Conservation (phyloP, 1,284 basidiomycete species). For the Microbotryomycetes sp. region DNA sequence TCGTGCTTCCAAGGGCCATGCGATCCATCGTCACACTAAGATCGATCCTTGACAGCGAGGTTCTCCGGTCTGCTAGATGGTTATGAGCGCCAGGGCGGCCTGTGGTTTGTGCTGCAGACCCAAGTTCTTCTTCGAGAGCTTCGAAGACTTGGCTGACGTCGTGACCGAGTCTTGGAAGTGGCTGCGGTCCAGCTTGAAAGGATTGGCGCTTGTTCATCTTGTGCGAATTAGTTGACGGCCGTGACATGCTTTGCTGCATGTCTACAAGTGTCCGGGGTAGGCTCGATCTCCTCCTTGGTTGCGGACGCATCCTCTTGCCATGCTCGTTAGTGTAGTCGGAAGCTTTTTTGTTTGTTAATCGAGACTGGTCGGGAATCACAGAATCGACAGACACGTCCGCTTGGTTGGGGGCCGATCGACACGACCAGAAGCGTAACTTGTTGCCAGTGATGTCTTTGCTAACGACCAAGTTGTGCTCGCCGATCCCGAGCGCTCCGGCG, state of each 20-base stretch:
- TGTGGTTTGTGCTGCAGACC: too few species aligned
- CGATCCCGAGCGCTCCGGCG: neutral
- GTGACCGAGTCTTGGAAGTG: neutral
- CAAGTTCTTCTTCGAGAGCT: neutral
- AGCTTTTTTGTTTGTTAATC: too few species aligned
- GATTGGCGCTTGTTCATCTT: neutral
- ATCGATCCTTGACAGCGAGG: constrained; percentile 46
- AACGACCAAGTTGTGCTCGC: neutral
- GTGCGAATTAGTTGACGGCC: neutral
- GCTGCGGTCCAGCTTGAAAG: neutral
- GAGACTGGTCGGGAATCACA: too few species aligned
- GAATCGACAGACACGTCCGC: too few species aligned
- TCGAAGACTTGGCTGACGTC: neutral
- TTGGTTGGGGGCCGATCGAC: too few species aligned
- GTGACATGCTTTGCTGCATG: too few species aligned
- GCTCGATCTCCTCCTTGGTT: too few species aligned
- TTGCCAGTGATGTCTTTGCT: too few species aligned
- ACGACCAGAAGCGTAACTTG: too few species aligned
- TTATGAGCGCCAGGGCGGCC: too few species aligned
- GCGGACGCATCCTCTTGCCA: neutral
- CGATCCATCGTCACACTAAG: constrained; percentile 56
- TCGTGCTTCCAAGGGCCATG: constrained; percentile 50
- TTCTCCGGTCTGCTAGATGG: constrained; percentile 14
- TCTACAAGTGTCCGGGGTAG: too few species aligned
- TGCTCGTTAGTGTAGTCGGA: neutral